Conservation (phyloP, 2,329 filamentous ascomycete species). For the Paradendryphiella salina region DNA sequence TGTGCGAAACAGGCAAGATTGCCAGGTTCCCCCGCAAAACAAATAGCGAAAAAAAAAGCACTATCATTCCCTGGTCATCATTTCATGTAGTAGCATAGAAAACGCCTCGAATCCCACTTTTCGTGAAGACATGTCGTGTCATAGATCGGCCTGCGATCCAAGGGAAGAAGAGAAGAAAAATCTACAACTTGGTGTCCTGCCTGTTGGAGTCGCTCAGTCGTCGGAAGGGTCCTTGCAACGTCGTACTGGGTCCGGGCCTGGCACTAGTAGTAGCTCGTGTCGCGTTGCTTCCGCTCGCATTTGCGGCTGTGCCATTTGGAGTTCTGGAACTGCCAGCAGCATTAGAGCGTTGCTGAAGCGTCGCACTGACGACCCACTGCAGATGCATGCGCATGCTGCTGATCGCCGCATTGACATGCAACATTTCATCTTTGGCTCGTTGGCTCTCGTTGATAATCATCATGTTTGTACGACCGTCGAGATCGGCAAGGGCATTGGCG, state of each 20-base stretch:
- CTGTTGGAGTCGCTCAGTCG: constrained; percentile 44
- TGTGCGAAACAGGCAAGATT: background rate
- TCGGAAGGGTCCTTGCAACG: constrained; percentile 34
- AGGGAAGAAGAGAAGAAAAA: background rate
- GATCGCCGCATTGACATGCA: constrained; percentile 63
- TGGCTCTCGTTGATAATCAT: constrained; percentile 65
- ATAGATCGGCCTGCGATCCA: constrained; percentile 10
- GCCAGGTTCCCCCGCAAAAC: background rate
- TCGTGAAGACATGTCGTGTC: constrained; percentile 22
- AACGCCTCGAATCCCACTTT: constrained; percentile 19
- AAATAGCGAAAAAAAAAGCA: background rate
- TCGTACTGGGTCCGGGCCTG: constrained; percentile 29
- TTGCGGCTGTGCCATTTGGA: constrained; percentile 28
- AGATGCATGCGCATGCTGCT: constrained; percentile 63
- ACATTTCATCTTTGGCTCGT: constrained; percentile 64
- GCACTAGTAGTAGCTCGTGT: constrained; percentile 32
- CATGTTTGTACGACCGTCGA: constrained; percentile 65
- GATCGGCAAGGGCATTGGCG: constrained; percentile 58
- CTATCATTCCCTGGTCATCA: background rate
- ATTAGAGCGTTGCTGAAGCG: constrained; percentile 51
- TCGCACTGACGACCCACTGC: constrained; percentile 64
- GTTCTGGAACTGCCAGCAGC: constrained; percentile 33
- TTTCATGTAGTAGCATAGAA: background rate
- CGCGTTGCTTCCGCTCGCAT: constrained; percentile 27
- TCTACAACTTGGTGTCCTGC: constrained; percentile 45